Base-by-base conservation (phyloP, 2,329 filamentous ascomycete species). In the Westerdykella sp. region DNA sequence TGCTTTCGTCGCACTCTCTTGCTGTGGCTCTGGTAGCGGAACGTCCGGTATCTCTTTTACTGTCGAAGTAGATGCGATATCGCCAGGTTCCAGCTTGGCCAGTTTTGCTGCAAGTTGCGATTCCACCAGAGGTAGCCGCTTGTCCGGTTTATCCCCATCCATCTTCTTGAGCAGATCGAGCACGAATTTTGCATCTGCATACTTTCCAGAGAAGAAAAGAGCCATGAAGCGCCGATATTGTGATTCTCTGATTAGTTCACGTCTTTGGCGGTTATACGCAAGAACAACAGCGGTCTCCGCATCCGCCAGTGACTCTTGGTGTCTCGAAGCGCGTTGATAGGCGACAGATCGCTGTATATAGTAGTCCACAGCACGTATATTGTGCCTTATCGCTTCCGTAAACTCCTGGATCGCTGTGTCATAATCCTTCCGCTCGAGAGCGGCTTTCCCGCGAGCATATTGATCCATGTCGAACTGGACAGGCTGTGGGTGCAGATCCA, bases 331-430 rank as follows among this genome's bases (percentile, higher is more conserved):
- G 46, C 85, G 79, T 39, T 87, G 77, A 61, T 89, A 83, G 32
- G 87, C 87, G 34, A 83, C 88, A 4, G 88, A 85, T 15, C 91
- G 87, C 53, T 85, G 81, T 49, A 93, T 79, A 49, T 91, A 84
- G 79, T 93, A 96, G 39, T 78, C 70, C 1, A 87, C 85, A 2
- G 86, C 87, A 32, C 72, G 73, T 0, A 83, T 81, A 11, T 74
- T 74, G 55, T 82, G 75, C 13, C 70, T 61, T 52, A 95, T 77
- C 15, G 87, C 90, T 11, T 73, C 71, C 12, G 75, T 71, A 66
- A 80, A 93, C 41, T 56, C 77, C 30, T 72, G 64, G 53, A 95
- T 78, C 36, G 87, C 89, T 37, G 75, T 73, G 5, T 75, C 69
- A 66, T 80, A 91, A 47, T 90, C 76, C 40, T 76, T 76, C 7